phyloP scores from a whole-genome alignment of 805 yeast genomes.

The Myxozyma vanderwaltii region DNA sequence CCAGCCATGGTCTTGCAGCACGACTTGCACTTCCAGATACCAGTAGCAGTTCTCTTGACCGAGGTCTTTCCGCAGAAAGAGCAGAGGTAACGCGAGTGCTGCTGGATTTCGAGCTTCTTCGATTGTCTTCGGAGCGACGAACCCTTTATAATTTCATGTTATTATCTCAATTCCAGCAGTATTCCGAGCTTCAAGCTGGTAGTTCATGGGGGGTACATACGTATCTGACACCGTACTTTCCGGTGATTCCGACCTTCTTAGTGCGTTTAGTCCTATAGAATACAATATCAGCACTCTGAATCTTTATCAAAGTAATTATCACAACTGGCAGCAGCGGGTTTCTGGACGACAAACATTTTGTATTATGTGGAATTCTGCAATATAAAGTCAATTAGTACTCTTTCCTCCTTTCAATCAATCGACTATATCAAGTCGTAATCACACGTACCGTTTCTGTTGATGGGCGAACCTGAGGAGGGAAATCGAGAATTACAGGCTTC shows the following conservation, averaged over 20 bases:
- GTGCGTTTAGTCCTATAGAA: conserved; percentile 96
- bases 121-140: conserved; percentile 99
- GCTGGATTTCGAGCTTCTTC: conserved; percentile 98
- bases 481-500: background rate
- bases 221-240: conserved; percentile 99
- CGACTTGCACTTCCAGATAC: conserved; percentile 97
- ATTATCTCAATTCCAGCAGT: background rate
- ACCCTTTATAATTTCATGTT: conserved; percentile 53
- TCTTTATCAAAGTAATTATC: too few species aligned
- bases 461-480: conserved; percentile 9
- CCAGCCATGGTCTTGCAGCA: conserved; percentile 98
- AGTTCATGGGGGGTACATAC: conserved; percentile 13
- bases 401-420: background rate
- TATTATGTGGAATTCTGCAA: conserved; percentile 9
- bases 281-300: background rate
- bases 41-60: conserved; percentile 96
- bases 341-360: conserved; percentile 13
- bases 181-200: background rate
- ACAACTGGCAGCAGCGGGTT: too few species aligned
- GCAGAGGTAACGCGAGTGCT: conserved; percentile 98
- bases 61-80: conserved; percentile 99
- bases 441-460: conserved; percentile 11
- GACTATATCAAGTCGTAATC: background rate
- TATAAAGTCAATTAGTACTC: background rate
- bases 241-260: conserved; percentile 99